Percentiles rank a stretch among this genome's conserved stretches.
phyloP scores from a whole-genome alignment of 1,139 yeast species.

The Suhomyces taliae region DNA sequence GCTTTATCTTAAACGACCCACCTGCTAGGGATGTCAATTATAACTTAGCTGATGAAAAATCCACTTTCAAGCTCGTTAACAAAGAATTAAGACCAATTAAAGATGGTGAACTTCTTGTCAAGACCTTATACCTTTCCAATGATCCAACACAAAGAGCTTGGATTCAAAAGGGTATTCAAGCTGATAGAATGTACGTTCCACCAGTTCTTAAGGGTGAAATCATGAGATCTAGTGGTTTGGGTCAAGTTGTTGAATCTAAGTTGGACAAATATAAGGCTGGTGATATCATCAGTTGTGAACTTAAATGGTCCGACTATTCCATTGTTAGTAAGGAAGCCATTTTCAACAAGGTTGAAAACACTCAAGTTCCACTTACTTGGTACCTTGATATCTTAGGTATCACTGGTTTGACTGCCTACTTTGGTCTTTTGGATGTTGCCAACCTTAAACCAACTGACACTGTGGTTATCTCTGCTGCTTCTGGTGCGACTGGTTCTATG shows the following conservation, averaged over 20 bases:
- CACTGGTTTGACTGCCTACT: conserved; percentile 34
- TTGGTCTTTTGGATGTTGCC: conserved; percentile 28
- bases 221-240: conserved; percentile 48
- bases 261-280: conserved; percentile 9
- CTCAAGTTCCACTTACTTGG: conserved; percentile 24
- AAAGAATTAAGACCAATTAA: conserved; percentile 24
- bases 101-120: conserved; percentile 48
- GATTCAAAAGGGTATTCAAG: conserved; percentile 47
- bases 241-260: conserved; percentile 14
- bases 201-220: conserved; percentile 49
- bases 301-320: conserved; percentile 17
- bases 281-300: conserved; percentile 12
- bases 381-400: conserved; percentile 44
- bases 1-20: conserved; percentile 19
- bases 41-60: conserved; percentile 9
- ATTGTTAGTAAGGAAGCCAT: conserved; percentile 8
- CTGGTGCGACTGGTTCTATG: conserved; percentile 35
- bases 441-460: conserved; percentile 26
- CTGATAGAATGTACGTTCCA: conserved; percentile 45
- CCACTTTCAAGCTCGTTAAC: conserved; percentile 35
- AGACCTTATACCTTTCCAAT: conserved; percentile 53
- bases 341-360: conserved; percentile 12
- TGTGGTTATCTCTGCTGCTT: conserved; percentile 32
- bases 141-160: conserved; percentile 70
- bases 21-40: conserved; percentile 16